phyloP scores from a whole-genome alignment of 495 filamentous ascomycete genomes.

The Aspergillus wentii region DNA sequence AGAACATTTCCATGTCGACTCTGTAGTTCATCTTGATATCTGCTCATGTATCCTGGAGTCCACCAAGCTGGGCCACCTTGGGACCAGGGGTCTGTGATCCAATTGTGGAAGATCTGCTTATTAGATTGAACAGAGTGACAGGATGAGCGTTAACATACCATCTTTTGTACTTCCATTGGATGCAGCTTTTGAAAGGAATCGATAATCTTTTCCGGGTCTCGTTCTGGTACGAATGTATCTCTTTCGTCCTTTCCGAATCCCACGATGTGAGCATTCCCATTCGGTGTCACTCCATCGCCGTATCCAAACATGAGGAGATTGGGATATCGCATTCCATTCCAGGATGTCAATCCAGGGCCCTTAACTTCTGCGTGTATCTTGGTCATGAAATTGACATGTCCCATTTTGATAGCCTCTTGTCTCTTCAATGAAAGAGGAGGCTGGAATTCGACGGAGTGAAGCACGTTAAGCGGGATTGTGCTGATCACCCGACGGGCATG shows the following conservation, averaged over 20 bases:
- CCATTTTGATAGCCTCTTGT: conserved; percentile 12
- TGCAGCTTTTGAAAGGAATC: not conserved
- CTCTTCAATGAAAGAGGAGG: conserved; percentile 14
- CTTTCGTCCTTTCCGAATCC: conserved; percentile 7
- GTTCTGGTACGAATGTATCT: conserved; percentile 1
- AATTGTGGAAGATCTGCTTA: conserved; percentile 14
- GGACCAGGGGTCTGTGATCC: conserved; percentile 12
- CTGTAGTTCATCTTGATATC: conserved; percentile 18
- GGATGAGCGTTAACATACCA: not conserved
- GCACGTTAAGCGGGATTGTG: conserved; percentile 21
- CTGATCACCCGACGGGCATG: conserved; percentile 11
- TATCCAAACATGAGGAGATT: conserved; percentile 2
- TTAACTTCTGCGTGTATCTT: conserved; percentile 21
- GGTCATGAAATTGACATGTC: conserved; percentile 15
- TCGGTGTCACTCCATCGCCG: conserved; percentile 7
- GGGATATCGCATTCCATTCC: conserved; percentile 1
- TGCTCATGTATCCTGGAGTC: conserved; percentile 4
- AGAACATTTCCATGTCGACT: conserved; percentile 15
- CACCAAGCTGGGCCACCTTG: conserved; percentile 11
- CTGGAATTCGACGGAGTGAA: conserved; percentile 14
- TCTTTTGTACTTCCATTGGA: conserved; percentile 4
- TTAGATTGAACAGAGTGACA: not conserved
- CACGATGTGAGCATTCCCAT: conserved; percentile 6
- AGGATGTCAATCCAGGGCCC: conserved; percentile 2
- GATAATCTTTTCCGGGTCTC: conserved; percentile 2